phyloP scores from a whole-genome alignment of 805 yeast species.

The Grigorovia yakushimaensis region DNA sequence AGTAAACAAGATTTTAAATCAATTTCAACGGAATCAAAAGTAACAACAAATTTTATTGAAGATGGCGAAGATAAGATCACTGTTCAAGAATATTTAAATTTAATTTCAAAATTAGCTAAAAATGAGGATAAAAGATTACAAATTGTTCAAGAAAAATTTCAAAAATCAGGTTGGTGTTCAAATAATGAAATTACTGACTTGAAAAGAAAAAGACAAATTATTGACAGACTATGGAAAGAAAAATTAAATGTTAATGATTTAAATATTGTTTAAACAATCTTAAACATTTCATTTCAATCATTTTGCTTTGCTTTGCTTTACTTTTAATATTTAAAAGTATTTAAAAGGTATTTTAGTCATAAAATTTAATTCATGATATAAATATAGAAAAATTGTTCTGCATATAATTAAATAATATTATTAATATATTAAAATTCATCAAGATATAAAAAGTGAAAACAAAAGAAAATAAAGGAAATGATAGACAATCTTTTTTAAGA shows the following conservation, averaged over 20 bases:
- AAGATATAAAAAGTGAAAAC: no score
- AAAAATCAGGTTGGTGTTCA: slow-evolving; percentile 25
- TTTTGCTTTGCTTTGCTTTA: no score
- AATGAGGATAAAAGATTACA: slow-evolving; percentile 23
- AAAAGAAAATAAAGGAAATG: background rate
- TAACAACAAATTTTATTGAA: background rate
- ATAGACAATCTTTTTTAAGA: no score
- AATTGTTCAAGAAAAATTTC: slow-evolving; percentile 15
- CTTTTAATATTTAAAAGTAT: no score
- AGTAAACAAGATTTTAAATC: background rate
- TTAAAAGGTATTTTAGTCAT: no score
- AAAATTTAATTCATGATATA: no score
- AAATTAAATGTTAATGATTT: slow-evolving; percentile 11
- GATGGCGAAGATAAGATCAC: slow-evolving; percentile 11
- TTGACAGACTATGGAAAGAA: slow-evolving; percentile 27
- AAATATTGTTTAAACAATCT: background rate
- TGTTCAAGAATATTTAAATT: slow-evolving; percentile 16
- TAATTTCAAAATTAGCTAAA: slow-evolving; percentile 19
- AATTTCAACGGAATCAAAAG: slow-evolving; percentile 5
- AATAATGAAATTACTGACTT: slow-evolving; percentile 16
- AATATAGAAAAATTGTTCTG: background rate
- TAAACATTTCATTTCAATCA: background rate
- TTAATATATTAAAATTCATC: no score
- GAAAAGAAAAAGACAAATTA: slow-evolving; percentile 19
- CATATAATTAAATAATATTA: background rate